phyloP scores from a whole-genome alignment of 345 rosid species.

The Microthlaspi erraticum region DNA sequence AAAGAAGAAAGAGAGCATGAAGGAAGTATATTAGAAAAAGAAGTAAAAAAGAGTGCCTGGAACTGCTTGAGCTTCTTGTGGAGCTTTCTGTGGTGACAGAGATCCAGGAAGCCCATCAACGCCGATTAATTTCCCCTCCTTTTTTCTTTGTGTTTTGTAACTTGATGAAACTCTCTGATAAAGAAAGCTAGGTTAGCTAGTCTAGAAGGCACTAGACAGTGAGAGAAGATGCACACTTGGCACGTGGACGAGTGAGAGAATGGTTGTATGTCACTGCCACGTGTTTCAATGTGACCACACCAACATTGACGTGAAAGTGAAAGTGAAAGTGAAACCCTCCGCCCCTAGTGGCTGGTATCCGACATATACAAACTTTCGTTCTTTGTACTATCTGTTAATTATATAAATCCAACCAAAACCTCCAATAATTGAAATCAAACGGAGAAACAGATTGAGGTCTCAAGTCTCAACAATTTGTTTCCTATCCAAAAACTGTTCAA shows the following conservation, averaged over 20 bases:
- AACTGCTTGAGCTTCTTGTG: conserved; percentile 43
- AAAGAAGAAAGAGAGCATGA: not conserved
- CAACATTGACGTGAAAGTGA: no score
- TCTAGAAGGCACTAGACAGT: not conserved
- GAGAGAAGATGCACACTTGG: conserved; percentile 19
- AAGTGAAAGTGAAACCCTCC: conserved; percentile 2
- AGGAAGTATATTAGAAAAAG: conserved; percentile 12
- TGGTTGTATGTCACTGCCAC: conserved; percentile 33
- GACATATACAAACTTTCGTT: no score
- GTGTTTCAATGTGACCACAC: conserved; percentile 10
- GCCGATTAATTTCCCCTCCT: conserved; percentile 6
- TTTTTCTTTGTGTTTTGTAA: no score
- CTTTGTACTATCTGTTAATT: no score
- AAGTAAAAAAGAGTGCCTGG: conserved; percentile 32
- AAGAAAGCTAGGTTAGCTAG: no score
- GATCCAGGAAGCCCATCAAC: conserved; percentile 27
- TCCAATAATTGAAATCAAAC: not conserved
- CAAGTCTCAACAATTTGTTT: conserved; percentile 1
- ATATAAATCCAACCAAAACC: no score
- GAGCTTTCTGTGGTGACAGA: conserved; percentile 37
- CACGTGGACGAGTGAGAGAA: conserved; percentile 29
- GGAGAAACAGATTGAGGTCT: not conserved
- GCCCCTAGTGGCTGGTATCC: not conserved
- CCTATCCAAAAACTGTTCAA: conserved; percentile 1
- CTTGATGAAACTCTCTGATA: no score